Base-by-base conservation (phyloP, 352 stramenopile species). In the Globisporangium parvum region DNA sequence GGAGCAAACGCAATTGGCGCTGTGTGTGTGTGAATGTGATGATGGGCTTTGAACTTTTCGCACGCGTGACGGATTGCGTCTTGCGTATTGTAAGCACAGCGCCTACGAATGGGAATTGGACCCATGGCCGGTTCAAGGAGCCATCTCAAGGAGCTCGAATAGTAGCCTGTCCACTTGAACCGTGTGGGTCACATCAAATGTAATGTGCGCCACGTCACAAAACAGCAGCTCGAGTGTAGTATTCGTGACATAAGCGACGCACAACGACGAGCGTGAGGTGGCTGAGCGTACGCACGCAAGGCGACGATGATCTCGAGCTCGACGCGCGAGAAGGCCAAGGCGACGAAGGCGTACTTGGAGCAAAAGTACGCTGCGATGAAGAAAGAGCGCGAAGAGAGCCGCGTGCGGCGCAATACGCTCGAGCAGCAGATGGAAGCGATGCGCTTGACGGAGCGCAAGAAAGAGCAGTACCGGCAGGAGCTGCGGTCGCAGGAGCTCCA, bases 331-430 rank as follows among this genome's bases (percentile, higher is more conserved):
- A 95, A 93, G 69, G 85, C 85, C 60, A 85, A 83, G 69, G 82
- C 82, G 56, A 95, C 82, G 35, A 95, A 95, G 75, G 82, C 81
- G 55, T 91, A 93, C 51, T 58, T 95, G 51, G 85, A 95, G 70
- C 82, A 95, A 53, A 95, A 95, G 72, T 95, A 95, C 53, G 85
- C 85, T 28, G 73, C 82, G 20, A 93, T 93, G 80, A 95, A 95
- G 71, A 85, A 84, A 39, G 85, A 95, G 69, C 77, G 82, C 41
- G 85, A 95, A 65, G 82, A 95, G 60, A 78, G 74, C 57, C 75
- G 80, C 44, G 75, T 86, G 69, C 79, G 85, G 1, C 83, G 81
- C 65, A 72, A 85, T 53, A 85, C 73, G 35, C 68, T 92, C 21
- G 85, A 95, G 71, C 69, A 91, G 62, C 80, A 90, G 64, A 95